A percentile compares a stretch with the other conserved stretches of the same genome.
These are phyloP conservation scores for Colletotrichum euphorbiae DNA, from an alignment of 2,329 filamentous ascomycete genomes.

Conservation along the genomic window DNA sequence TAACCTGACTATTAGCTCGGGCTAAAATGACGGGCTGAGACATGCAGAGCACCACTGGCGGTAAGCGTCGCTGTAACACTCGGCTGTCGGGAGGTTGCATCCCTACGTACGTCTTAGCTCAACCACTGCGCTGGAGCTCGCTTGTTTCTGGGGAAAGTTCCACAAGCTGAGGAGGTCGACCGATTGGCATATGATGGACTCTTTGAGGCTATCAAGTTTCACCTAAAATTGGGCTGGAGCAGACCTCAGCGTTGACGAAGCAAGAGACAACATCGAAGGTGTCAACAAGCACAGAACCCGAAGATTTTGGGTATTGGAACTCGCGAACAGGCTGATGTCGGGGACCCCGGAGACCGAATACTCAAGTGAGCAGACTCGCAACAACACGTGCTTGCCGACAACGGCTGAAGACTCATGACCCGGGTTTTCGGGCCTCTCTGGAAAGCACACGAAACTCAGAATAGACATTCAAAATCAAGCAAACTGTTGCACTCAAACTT, in stretches of 20 bases:
- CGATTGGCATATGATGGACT: conserved; percentile 6
- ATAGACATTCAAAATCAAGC: background rate
- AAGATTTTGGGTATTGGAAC: no score
- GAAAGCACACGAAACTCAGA: background rate
- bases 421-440: background rate
- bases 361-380: background rate
- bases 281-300: background rate
- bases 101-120: background rate
- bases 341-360: rapidly evolving
- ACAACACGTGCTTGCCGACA: background rate
- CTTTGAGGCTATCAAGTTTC: conserved; percentile 9
- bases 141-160: conserved; percentile 16
- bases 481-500: no score
- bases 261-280: rapidly evolving
- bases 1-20: no score
- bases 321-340: no score
- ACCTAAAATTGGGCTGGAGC: background rate
- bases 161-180: conserved; percentile 11
- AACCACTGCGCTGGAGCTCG: background rate
- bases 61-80: background rate
- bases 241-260: background rate
- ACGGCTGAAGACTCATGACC: conserved; percentile 3
- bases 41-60: conserved; percentile 4
- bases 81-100: conserved; percentile 1
- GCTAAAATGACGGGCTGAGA: background rate